These are phyloP conservation scores for Musa acuminata DNA, from an alignment of 176 grass and related monocot genomes.

Conservation along the genomic window DNA sequence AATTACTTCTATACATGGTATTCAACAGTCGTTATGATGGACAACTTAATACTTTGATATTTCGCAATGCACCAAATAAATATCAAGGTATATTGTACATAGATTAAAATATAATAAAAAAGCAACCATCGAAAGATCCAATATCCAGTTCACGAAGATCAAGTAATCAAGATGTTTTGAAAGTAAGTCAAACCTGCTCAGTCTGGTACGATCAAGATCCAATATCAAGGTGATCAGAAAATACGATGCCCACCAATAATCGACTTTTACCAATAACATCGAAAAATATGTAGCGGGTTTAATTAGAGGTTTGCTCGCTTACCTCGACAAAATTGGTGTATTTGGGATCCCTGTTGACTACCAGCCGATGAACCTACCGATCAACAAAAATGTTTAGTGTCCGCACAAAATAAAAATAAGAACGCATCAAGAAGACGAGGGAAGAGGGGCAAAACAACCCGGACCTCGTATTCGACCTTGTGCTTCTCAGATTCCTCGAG, in stretches of 20 bases:
- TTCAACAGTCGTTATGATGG: too few species aligned
- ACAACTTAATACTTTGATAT: too few species aligned
- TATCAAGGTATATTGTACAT: too few species aligned
- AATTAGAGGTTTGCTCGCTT: conserved; percentile 2
- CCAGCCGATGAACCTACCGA: conserved; percentile 72
- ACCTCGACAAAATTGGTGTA: conserved; percentile 99
- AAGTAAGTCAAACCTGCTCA: background rate
- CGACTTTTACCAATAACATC: too few species aligned
- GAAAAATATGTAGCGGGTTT: too few species aligned
- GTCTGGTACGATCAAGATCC: background rate
- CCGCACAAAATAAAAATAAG: background rate
- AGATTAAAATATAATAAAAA: too few species aligned
- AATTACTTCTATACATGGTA: too few species aligned
- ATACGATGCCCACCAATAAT: too few species aligned
- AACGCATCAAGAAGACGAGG: background rate
- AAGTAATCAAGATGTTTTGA: background rate
- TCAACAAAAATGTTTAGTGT: conserved; percentile 4
- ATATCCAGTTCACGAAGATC: background rate
- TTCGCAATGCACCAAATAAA: too few species aligned
- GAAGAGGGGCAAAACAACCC: background rate
- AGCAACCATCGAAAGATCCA: too few species aligned
- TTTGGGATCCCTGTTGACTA: conserved; percentile 94
- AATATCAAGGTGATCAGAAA: too few species aligned
- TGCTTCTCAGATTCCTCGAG: conserved; percentile 99
- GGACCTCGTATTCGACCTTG: conserved; percentile 98